Percentiles rank a stretch among this genome's conserved stretches.
Evolutionary conservation across 2,329 filamentous ascomycete species (phyloP).

Genomic region (Aureobasidium sp.): DNA sequence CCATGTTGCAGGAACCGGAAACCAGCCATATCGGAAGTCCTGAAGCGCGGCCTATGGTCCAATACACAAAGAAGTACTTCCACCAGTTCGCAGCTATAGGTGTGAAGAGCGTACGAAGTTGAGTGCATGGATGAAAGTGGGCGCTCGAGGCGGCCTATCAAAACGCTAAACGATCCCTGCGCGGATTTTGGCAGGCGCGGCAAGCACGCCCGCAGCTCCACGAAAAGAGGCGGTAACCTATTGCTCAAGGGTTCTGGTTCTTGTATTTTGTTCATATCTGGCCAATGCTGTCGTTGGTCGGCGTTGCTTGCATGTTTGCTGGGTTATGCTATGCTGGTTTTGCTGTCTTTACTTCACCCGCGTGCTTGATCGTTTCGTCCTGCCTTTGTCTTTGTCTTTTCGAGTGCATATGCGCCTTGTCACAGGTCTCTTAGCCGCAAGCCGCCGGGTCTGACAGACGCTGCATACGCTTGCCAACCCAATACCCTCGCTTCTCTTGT

Average conservation of each 20-base stretch:
- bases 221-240: slow-evolving; percentile 7
- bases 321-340: not conserved
- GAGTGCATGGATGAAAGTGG: not conserved
- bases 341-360: not conserved
- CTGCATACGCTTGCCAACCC: not conserved
- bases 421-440: not conserved
- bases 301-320: not conserved
- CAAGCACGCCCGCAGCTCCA: not conserved
- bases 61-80: not conserved
- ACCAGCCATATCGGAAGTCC: not conserved
- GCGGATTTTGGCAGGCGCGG: slow-evolving; percentile 5
- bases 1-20: not conserved
- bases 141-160: slow-evolving; percentile 8
- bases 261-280: not conserved
- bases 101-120: not conserved
- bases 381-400: not conserved
- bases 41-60: not conserved
- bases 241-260: not conserved
- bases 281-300: slow-evolving; percentile 3
- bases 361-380: not conserved
- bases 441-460: slow-evolving; percentile 6
- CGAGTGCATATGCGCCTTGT: not conserved
- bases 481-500: slow-evolving; percentile 9
- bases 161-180: slow-evolving; percentile 5
- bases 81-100: not conserved